phyloP scores from a whole-genome alignment of 768 basidiomycete species.

The Tricholoma hemisulphureum region DNA sequence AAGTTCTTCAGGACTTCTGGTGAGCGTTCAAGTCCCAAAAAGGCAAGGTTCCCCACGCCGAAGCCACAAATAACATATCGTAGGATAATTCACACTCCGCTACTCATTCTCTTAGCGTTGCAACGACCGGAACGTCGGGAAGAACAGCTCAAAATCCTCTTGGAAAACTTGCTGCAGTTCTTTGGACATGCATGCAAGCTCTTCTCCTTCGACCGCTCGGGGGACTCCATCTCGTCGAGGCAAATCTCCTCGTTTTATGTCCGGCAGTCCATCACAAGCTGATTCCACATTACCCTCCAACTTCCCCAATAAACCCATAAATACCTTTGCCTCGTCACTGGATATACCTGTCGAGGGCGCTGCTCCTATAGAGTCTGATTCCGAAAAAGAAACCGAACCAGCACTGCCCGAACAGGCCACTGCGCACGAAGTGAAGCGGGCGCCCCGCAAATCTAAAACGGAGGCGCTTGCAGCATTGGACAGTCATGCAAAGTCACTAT shows the following conservation, averaged over 20 bases:
- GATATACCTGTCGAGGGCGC: constrained; percentile 78
- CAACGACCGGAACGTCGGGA: constrained; percentile 41
- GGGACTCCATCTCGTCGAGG: constrained; percentile 63
- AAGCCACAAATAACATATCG: constrained; percentile 46
- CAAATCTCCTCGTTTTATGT: constrained; percentile 55
- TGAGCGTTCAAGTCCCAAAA: constrained; percentile 23
- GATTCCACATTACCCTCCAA: constrained; percentile 46
- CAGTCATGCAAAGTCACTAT: constrained; percentile 59
- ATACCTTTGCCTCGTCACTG: constrained; percentile 65
- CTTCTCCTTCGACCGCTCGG: constrained; percentile 48
- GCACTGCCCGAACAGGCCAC: constrained; percentile 37
- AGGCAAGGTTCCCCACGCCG: constrained; percentile 45
- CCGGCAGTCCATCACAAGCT: constrained; percentile 47
- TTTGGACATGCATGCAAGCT: constrained; percentile 44
- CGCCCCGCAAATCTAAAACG: constrained; percentile 88
- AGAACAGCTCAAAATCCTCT: constrained; percentile 31
- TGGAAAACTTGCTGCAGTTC: constrained; percentile 35
- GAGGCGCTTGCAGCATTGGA: constrained; percentile 80
- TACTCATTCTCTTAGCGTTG: constrained; percentile 41
- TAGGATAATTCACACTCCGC: constrained; percentile 44
- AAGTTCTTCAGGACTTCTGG: constrained; percentile 17
- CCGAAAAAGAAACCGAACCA: constrained; percentile 34
- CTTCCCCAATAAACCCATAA: constrained; percentile 48
- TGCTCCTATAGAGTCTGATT: constrained; percentile 55
- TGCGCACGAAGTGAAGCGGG: constrained; percentile 54